Base-by-base conservation (phyloP, 2,329 filamentous ascomycete genomes). In the Beauveria sp. region DNA sequence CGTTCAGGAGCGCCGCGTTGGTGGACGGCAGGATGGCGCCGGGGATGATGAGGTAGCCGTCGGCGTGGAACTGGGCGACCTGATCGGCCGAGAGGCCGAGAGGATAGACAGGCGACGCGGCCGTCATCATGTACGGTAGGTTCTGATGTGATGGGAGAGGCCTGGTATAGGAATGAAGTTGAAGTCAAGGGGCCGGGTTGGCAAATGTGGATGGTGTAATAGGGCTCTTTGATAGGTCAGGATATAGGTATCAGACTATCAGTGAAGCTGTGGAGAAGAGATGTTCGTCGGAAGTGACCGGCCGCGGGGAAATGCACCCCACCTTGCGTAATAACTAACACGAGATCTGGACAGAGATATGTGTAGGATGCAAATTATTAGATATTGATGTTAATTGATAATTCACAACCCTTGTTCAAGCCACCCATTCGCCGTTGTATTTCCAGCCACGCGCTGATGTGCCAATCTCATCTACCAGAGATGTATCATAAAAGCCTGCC, bases 11-110 rank as follows among this genome's bases (percentile, higher is more conserved):
- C 26, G 83, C 77, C 16, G 81, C 73, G 54, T 93, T 85, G 20
- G 88, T 90, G 1, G 80, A 72, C 0, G 81, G 80, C 10, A 81
- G 80, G 46, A 98, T 84, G 61, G 90, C 93, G 69, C 88, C 76
- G 1, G 90, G 90, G 68, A 99, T 83, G 69, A 98, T 83, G 64
- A 98, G 88, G 77, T 96, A 98, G 76, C 95, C 95, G 77, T 98
- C 90, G 56, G 84, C 79, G 67, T 88, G 74, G 80, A 96, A 98
- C 69, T 82, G 79, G 54, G 82, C 73, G 52, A 95, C 77, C 71
- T 97, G 92, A 38, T 83, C 80, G 49, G 85, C 74, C 18, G 88
- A 88, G 62, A 97, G 88, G 62, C 88, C 88, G 6, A 48, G 18
- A 4, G 22, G 4, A 38, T n/a, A 10, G 12, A 31, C 10, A 5